A percentile compares a stretch with the other conserved stretches of the same genome.
Conservation (phyloP, 164 flowering plant species). For the Annona cherimola region DNA sequence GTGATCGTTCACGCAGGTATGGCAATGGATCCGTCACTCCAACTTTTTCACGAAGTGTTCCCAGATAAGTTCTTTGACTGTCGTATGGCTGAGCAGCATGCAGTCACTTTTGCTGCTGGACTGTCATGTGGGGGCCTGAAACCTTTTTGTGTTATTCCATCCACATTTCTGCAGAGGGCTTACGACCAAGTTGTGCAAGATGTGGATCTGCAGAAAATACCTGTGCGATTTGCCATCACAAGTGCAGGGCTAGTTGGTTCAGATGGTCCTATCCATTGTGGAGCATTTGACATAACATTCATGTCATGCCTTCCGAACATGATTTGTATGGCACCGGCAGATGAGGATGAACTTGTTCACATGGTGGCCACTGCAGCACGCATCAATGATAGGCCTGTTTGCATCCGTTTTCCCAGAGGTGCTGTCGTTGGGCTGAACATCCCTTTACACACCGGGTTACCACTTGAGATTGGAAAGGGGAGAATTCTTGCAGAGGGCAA, state of each 20-base stretch:
- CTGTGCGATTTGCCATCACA: slow-evolving; percentile 47
- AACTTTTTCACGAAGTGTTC: slow-evolving; percentile 38
- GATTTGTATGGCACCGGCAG: slow-evolving; percentile 55
- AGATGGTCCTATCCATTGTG: slow-evolving; percentile 56
- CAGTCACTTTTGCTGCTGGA: slow-evolving; percentile 59
- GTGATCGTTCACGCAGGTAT: slow-evolving; percentile 53
- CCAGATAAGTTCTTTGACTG: slow-evolving; percentile 47
- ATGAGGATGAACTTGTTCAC: slow-evolving; percentile 40
- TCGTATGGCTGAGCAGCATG: slow-evolving; percentile 62
- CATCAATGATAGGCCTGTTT: slow-evolving; percentile 42
- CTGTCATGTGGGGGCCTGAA: slow-evolving; percentile 51
- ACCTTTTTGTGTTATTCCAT: slow-evolving; percentile 51
- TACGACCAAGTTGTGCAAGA: slow-evolving; percentile 58
- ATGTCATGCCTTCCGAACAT: slow-evolving; percentile 58
- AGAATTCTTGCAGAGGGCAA: slow-evolving; percentile 28
- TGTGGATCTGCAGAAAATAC: slow-evolving; percentile 53
- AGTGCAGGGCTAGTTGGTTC: slow-evolving; percentile 55
- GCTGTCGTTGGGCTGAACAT: slow-evolving; percentile 34
- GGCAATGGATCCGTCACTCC: slow-evolving; percentile 55
- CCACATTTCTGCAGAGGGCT: slow-evolving; percentile 49
- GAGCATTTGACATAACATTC: slow-evolving; percentile 49
- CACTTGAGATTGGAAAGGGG: slow-evolving; percentile 51
- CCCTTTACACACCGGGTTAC: slow-evolving; percentile 38
- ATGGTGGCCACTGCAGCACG: slow-evolving; percentile 50
- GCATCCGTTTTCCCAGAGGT: slow-evolving; percentile 44